phyloP scores from a whole-genome alignment of 164 flowering plant species.

The Annona cherimola region DNA sequence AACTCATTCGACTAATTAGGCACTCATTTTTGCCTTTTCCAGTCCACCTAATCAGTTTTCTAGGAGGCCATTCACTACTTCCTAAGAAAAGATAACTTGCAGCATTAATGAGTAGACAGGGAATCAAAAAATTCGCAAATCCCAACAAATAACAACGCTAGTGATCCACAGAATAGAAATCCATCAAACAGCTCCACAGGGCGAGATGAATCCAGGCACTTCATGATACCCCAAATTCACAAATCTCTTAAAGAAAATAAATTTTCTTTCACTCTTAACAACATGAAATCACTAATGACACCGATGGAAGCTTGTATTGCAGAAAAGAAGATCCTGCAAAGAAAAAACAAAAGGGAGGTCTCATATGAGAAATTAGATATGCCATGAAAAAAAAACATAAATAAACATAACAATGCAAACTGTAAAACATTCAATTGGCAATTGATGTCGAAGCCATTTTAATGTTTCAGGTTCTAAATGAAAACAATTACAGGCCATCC shows the following conservation, averaged over 20 bases:
- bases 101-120: not conserved
- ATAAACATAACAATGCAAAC: not conserved
- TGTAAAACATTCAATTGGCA: not conserved
- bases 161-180: not conserved
- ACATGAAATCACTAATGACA: too few species aligned
- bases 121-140: not conserved
- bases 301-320: not conserved
- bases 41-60: not conserved
- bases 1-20: not conserved
- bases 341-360: not conserved
- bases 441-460: not conserved
- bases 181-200: not conserved
- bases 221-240: not conserved
- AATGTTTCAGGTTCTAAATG: too few species aligned
- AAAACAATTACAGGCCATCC: not conserved
- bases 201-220: not conserved
- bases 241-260: not conserved
- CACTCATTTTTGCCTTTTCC: conserved; percentile 1
- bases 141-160: not conserved
- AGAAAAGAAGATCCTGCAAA: not conserved
- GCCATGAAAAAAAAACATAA: not conserved
- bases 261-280: not conserved
- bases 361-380: not conserved
- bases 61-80: not conserved
- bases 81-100: not conserved